Evolutionary conservation across 1,284 basidiomycete genomes (phyloP).

Genomic region (Apiotrichum laibachii): DNA sequence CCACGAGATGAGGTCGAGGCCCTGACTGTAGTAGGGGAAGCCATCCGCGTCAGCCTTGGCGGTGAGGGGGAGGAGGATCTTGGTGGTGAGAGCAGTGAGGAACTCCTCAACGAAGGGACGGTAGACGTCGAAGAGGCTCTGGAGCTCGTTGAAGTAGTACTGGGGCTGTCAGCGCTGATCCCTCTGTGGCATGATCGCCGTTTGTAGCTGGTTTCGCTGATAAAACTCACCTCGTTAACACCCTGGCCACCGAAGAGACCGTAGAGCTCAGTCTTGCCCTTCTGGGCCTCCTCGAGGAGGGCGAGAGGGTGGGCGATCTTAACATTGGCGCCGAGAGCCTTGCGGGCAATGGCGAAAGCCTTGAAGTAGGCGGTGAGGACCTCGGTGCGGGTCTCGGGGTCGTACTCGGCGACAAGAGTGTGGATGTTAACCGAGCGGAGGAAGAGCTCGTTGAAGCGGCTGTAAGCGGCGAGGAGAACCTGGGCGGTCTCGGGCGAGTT

Average conservation of each 20-base stretch:
- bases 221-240: constrained; percentile 70
- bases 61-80: constrained; percentile 73
- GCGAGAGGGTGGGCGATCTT: constrained; percentile 67
- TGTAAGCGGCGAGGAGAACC: constrained; percentile 69
- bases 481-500: constrained; percentile 60
- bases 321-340: constrained; percentile 59
- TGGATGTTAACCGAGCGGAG: constrained; percentile 67
- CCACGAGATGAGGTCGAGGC: constrained; percentile 82
- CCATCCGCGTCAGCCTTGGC: constrained; percentile 58
- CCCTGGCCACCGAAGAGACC: constrained; percentile 98
- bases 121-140: constrained; percentile 86
- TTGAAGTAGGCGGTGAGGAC: constrained; percentile 78
- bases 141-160: constrained; percentile 95
- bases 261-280: constrained; percentile 75
- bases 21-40: constrained; percentile 71
- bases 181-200: no score
- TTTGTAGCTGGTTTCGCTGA: background rate
- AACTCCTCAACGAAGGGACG: constrained; percentile 75
- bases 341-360: constrained; percentile 71
- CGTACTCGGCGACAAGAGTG: constrained; percentile 70
- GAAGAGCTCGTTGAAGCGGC: constrained; percentile 74
- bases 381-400: constrained; percentile 69
- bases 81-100: constrained; percentile 62
- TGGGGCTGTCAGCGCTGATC: constrained; percentile 29
- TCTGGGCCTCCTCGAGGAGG: constrained; percentile 67